These are phyloP conservation scores for Pugionium dolabratum DNA, from an alignment of 345 rosid genomes.

Conservation along the genomic window DNA sequence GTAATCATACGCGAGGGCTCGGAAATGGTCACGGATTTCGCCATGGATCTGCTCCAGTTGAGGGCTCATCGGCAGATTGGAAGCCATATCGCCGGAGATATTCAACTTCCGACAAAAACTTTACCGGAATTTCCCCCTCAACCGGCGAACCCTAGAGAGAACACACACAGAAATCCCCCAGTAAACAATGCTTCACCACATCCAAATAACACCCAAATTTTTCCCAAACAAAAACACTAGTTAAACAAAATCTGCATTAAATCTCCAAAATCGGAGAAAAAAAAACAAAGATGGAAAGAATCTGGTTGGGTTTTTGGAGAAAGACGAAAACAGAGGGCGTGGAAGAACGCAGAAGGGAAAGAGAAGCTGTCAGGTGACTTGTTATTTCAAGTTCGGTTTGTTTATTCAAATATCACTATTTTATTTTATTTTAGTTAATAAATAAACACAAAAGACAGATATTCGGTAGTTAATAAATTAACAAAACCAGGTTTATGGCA, in stretches of 20 bases:
- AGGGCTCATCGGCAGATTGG: slow-evolving; percentile 69
- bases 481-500: background rate
- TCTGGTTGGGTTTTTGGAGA: slow-evolving; percentile 16
- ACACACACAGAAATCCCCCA: slow-evolving; percentile 16
- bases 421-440: background rate
- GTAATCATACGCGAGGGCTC: slow-evolving; percentile 79
- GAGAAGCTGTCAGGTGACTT: slow-evolving; percentile 29
- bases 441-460: background rate
- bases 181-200: slow-evolving; percentile 20
- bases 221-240: background rate
- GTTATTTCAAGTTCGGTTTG: background rate
- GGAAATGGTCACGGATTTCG: slow-evolving; percentile 86
- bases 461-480: background rate
- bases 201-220: background rate
- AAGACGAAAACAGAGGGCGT: slow-evolving; percentile 26
- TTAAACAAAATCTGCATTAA: background rate
- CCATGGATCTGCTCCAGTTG: slow-evolving; percentile 99
- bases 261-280: slow-evolving; percentile 27
- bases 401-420: background rate
- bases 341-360: slow-evolving; percentile 18
- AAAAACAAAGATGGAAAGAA: background rate
- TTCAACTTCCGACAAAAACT: slow-evolving; percentile 32
- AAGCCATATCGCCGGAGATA: slow-evolving; percentile 57
- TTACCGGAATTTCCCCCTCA: slow-evolving; percentile 8
- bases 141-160: slow-evolving; percentile 26